These are phyloP conservation scores for Cadophora luteo-olivacea DNA, from an alignment of 2,329 filamentous ascomycete genomes.

Conservation along the genomic window DNA sequence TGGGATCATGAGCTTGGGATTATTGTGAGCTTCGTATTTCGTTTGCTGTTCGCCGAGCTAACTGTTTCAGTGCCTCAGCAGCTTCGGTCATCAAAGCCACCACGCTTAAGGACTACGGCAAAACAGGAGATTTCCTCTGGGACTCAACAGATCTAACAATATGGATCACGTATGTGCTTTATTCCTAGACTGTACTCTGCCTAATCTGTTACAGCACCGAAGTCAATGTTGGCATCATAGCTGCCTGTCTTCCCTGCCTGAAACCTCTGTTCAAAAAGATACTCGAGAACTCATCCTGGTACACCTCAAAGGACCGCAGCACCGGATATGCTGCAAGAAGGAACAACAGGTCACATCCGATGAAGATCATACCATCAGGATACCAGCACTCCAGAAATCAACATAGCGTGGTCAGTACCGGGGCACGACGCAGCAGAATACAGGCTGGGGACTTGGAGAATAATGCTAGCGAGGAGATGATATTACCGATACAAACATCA, in stretches of 20 bases:
- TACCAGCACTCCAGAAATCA: not conserved
- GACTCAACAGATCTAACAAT: slow-evolving; percentile 55
- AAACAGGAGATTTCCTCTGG: slow-evolving; percentile 51
- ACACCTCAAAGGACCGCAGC: not conserved
- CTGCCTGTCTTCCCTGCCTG: slow-evolving; percentile 50
- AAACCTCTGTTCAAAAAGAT: slow-evolving; percentile 45
- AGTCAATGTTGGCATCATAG: slow-evolving; percentile 50
- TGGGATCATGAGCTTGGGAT: slow-evolving; percentile 31
- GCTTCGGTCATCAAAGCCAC: slow-evolving; percentile 49
- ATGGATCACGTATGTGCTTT: slow-evolving; percentile 46
- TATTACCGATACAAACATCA: not conserved
- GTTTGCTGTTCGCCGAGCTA: not conserved
- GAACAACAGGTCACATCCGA: not conserved
- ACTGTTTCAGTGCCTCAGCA: slow-evolving; percentile 15
- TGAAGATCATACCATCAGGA: not conserved
- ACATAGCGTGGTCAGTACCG: not conserved
- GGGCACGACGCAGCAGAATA: not conserved
- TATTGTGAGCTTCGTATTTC: slow-evolving; percentile 19
- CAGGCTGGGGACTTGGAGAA: not conserved
- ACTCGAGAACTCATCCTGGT: slow-evolving; percentile 17
- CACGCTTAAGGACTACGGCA: slow-evolving; percentile 49
- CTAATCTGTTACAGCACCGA: slow-evolving; percentile 45
- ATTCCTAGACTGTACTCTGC: not conserved
- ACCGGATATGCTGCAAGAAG: not conserved
- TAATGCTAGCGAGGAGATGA: not conserved